Evolutionary conservation across 148 eudicot genomes (phyloP), one percentile per base, ranked within the genome.

Genomic region (Suaeda aralocaspica): DNA sequence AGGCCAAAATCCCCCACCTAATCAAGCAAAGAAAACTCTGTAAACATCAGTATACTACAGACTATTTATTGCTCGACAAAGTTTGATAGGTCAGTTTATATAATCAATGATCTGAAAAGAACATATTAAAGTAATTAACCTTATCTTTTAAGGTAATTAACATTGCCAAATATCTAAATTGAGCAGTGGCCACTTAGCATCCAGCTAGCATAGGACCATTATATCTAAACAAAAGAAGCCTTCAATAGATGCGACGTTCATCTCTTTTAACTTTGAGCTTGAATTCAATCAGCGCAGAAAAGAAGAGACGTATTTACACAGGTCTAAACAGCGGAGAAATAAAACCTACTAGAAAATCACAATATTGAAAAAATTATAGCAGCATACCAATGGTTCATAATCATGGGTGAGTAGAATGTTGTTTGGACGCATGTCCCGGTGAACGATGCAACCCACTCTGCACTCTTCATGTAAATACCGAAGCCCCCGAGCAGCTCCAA

Each of bases 1-100:
- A 88, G 77, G 56, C 93, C 93, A 61, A 86, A 88, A 80, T 88
- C 93, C 48, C 90, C 93, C 50, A 88, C 93, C 93, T 88, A 49
- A 45, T 14, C 22, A 62, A 11, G 52, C 6, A 69, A 65, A 72
- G 18, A 67, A 18, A 29, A n/a, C 31, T 25, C 51, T 56, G 49
- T 16, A 24, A 50, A 46, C 30, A 26, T 15, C 16, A 15, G 62
- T n/a, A n/a, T n/a, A 31, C 9, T 9, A 29, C 24, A 31, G 12
- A 6, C 41, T 31, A 29, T 16, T 21, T 39, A 59, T 21, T n/a
- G 46, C 46, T 18, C 66, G 10, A 61, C 3, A 61, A 61, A 62
- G 66, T 59, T 15, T 30, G 36, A 59, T 59, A 30, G 64, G 22
- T 59, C 31, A 15, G 16, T 12, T 56, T 31, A 59, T 41, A 6